Base-by-base conservation (phyloP, 306 rosid species). In the Cyamopsis tetragonoloba region DNA sequence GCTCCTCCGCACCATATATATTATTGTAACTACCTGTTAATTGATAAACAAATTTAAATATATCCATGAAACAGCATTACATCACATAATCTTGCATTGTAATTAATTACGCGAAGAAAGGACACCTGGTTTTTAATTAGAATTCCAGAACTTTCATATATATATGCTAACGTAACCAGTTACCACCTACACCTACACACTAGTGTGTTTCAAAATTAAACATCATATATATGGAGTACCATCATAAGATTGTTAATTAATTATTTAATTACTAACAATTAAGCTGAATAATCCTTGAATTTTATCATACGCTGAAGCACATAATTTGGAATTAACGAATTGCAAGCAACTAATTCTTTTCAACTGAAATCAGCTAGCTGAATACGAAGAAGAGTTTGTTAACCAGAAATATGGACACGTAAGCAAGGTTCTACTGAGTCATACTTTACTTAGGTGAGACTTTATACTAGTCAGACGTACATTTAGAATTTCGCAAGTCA, bases 61-160 rank as follows among this genome's bases (percentile, higher is more conserved):
- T 64, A 74, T 65, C 60, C 59, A 64, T 15, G 32, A 54, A 73
- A 41, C 35, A 41, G 15, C 15, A 31, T 64, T 72, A 20, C 56
- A 72, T 72, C 57, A 62, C 56, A 39, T 35, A 54, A 73, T 64
- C 66, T 53, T 53, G 30, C 24, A 46, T 53, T 53, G 30, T 17
- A 46, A 24, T 23, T 10, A 43, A 66, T 32, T 10, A 30, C 3
- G 32, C 3, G 20, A 53, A 62, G 24, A 23, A 67, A 50, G 53
- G 53, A 74, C 67, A 65, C 42, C 35, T 64, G 61, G 23, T 66
- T n/a, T n/a, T n/a, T n/a, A 41, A 11, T 14, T 7, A 24, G 30
- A 54, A 27, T 41, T 46, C 77, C 69, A 56, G 73, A 77, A 56
- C 53, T 41, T 65, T 58, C 78, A 20, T 56, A 24, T 2, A 24